Base-by-base conservation (phyloP, 2,329 filamentous ascomycete genomes). In the Paradendryphiella salina region DNA sequence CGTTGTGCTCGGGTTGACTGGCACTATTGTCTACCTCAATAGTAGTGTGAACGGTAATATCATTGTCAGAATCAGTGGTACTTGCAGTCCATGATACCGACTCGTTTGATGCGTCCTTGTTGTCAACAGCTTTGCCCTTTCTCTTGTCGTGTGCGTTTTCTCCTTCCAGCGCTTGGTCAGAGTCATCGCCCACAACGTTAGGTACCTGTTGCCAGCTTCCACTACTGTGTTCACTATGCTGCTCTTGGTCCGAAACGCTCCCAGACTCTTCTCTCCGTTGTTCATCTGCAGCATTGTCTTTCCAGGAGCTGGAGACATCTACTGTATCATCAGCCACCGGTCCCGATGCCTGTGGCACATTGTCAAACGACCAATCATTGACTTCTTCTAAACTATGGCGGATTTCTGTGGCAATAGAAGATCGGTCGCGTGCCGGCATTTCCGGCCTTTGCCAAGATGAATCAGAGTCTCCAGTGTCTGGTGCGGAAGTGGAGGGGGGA, bases 401-500 rank as follows among this genome's bases (percentile, higher is more conserved):
- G 34, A 81, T 78, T 41, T 76, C 74, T 3, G 76, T 75, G 3
- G 78, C 79, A 50, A 76, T 69, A 28, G 73, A 79, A 3, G 76
- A 75, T 13, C 67, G 70, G 43, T 77, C 75, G 50, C 78, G 69
- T 13, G 69, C 61, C 20, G 77, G 77, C 74, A 81, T 76, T n/a
- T 67, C 70, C 10, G 79, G 79, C 61, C 78, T 61, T 17, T 64
- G 64, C 4, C 43, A 59, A 17, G 59, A 50, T 3, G 57, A 53
- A 21, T 57, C 60, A 6, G 50, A 36, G 17, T 44, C 49, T 28
- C 18, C 11, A 6, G 23, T 10, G 42, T 55, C 46, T 31, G 34
- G 21, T 32, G 31, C 14, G 8, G 42, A 45, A 39, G 39, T 20
- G 7, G 44, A 32, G 20, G 47, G 20, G 34, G 47, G 42, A 7